Base-by-base conservation (phyloP, 2,329 filamentous ascomycete species). In the Neofusicoccum sp. region DNA sequence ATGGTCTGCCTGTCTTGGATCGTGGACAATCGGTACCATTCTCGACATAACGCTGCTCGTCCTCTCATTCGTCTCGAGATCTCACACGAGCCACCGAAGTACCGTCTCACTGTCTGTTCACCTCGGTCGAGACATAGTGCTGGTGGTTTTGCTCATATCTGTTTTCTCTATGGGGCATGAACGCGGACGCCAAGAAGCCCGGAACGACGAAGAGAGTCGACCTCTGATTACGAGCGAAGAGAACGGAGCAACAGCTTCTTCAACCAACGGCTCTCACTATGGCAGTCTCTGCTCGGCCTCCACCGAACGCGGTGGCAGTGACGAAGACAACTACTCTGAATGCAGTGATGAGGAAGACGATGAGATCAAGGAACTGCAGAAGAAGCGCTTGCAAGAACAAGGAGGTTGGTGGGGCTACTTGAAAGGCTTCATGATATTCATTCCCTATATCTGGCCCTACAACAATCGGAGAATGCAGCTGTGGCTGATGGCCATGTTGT, bases 361-460 rank as follows among this genome's bases (percentile, higher is more conserved):
- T 85, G 70, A 81, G 79, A 63, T 87, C 86, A 75, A 74, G 56
- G 68, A 72, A 61, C 69, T 71, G 63, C 71, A 74, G 58, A 66
- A 77, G 67, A 87, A 89, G 73, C 84, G 86, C 4, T 80, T 91
- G 29, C 81, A 87, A 70, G 84, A 88, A 65, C 85, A 88, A 63
- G 89, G 89, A 0, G 90, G 86, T 68, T 92, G 89, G 89, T 83
- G 90, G 68, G 83, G 84, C 56, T 93, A 93, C 70, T 79, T 86
- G 22, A 90, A 88, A 71, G 85, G 87, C 14, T 93, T 91, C 77
- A 79, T 77, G 70, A 71, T 92, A 41, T 87, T 94, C 71, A 80
- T 92, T 37, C 90, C 90, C 0, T 89, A 91, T 70, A 80, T 94
- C 36, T 92, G 89, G 87, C 91, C 91, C 1, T 81, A 85, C 50